Conservation (phyloP, 106 monocot genomes). For the Dactylorhiza incarnata region DNA sequence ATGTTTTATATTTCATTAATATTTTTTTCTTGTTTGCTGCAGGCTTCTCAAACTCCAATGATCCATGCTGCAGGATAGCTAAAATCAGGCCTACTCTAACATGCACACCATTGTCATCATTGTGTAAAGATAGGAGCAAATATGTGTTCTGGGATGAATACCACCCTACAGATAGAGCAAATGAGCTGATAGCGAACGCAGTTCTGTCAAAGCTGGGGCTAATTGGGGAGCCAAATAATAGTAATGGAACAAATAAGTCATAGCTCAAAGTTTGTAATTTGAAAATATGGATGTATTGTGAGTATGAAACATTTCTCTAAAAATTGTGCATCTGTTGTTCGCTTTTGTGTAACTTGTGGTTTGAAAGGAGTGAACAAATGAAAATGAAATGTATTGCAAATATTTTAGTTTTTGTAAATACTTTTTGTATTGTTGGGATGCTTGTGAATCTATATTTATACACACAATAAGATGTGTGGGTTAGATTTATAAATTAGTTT, state of each 20-base stretch:
- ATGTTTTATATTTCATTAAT: not conserved
- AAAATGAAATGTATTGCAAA: too few species aligned
- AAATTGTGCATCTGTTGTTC: not conserved
- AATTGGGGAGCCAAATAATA: constrained; percentile 17
- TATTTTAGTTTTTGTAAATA: not conserved
- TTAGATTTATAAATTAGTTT: not conserved
- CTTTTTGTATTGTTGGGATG: not conserved
- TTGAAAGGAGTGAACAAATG: not conserved
- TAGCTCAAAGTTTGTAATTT: not conserved
- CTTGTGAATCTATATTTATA: not conserved
- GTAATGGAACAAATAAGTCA: constrained; percentile 14
- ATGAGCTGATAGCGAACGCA: constrained; percentile 71
- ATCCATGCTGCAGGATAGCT: constrained; percentile 71
- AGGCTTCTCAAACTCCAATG: constrained; percentile 74
- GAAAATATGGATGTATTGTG: not conserved
- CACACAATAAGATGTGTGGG: not conserved
- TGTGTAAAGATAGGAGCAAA: constrained; percentile 81
- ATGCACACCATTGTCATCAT: constrained; percentile 70
- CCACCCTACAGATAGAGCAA: constrained; percentile 85
- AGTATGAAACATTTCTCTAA: not conserved
- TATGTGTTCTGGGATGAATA: constrained; percentile 99
- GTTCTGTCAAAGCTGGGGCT: constrained; percentile 52
- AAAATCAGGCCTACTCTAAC: constrained; percentile 72
- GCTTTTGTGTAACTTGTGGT: not conserved
- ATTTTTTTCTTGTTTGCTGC: not conserved